Conservation (phyloP, 2,329 filamentous ascomycete genomes). For the Xylariales sp. region DNA sequence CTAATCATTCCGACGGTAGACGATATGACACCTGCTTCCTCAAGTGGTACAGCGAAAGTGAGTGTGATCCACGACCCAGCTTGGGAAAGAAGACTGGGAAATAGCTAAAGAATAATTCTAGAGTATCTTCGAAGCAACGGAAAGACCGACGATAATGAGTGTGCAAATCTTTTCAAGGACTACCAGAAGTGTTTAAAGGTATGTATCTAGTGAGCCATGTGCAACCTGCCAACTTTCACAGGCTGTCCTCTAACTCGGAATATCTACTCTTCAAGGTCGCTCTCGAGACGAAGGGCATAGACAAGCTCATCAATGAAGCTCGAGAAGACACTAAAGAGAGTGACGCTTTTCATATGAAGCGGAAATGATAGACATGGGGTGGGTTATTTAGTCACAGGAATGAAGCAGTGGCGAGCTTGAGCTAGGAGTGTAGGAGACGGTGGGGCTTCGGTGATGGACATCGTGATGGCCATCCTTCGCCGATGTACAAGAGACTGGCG, state of each 20-base stretch:
- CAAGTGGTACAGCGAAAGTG: slow-evolving; percentile 99
- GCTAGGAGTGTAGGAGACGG: no score
- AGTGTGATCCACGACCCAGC: slow-evolving; percentile 27
- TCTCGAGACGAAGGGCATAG: slow-evolving; percentile 84
- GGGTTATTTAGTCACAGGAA: no score
- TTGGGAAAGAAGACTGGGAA: no score
- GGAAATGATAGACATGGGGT: slow-evolving; percentile 26
- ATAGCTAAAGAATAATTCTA: no score
- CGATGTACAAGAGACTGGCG: no score
- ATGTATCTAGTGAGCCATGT: no score
- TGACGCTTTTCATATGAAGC: slow-evolving; percentile 64
- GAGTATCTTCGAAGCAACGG: slow-evolving; percentile 88
- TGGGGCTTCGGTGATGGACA: no score
- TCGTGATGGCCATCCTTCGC: no score
- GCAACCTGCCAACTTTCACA: not conserved
- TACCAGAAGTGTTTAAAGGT: slow-evolving; percentile 87
- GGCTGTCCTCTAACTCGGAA: not conserved
- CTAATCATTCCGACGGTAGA: slow-evolving; percentile 41
- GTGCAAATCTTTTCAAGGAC: slow-evolving; percentile 77
- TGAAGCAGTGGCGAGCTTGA: no score
- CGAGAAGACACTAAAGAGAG: slow-evolving; percentile 86
- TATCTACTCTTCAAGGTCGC: slow-evolving; percentile 59
- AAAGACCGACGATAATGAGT: slow-evolving; percentile 72
- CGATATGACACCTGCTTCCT: slow-evolving; percentile 96
- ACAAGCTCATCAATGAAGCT: slow-evolving; percentile 88